A percentile compares a stretch with the other conserved stretches of the same genome.
phyloP scores from a whole-genome alignment of 2,329 filamentous ascomycete species.

The Nemania abortiva region DNA sequence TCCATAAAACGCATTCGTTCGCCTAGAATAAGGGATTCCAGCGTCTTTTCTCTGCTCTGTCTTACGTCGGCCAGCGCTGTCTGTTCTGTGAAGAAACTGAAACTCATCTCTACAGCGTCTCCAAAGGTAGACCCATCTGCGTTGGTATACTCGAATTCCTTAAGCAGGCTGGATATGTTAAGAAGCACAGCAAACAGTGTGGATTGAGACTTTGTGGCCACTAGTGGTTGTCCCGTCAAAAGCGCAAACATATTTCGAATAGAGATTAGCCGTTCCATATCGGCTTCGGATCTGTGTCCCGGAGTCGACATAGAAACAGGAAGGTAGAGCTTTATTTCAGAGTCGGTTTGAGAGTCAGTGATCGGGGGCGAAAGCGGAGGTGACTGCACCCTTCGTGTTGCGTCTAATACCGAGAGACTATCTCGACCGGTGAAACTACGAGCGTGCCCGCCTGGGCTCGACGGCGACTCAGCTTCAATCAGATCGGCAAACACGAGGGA shows the following conservation, averaged over 20 bases:
- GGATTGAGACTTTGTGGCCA: constrained; percentile 66
- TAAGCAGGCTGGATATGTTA: constrained; percentile 65
- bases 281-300: constrained; percentile 55
- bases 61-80: constrained; percentile 83
- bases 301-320: constrained; percentile 59
- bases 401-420: constrained; percentile 64
- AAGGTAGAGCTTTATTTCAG: constrained; percentile 66
- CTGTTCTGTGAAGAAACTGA: constrained; percentile 82
- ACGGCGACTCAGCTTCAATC: constrained; percentile 59
- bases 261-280: constrained; percentile 68
- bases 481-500: constrained; percentile 68
- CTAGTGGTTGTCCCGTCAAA: constrained; percentile 71
- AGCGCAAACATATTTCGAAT: constrained; percentile 76
- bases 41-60: constrained; percentile 84
- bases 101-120: constrained; percentile 71
- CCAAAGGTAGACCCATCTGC: constrained; percentile 70
- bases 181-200: constrained; percentile 67
- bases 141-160: constrained; percentile 69
- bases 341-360: constrained; percentile 51
- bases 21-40: constrained; percentile 89
- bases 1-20: constrained; percentile 85
- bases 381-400: constrained; percentile 54
- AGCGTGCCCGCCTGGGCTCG: constrained; percentile 50
- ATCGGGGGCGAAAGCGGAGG: constrained; percentile 56
- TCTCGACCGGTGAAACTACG: constrained; percentile 62